These are phyloP conservation scores for barrel medic (Medicago truncatula) DNA, from an alignment of 306 rosid species.

Conservation along the genomic window MtrunA17r5.0-ANR NC_053045.1:62670001-62670500, in stretches of 20 bases:
- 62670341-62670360: constrained; percentile 81
- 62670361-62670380: constrained; percentile 96
- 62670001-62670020: constrained; percentile 69
- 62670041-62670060: constrained; percentile 80
- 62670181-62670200: not conserved
- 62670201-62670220: not conserved
- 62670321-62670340: constrained; percentile 16
- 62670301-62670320: constrained; percentile 1
- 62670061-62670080: constrained; percentile 95
- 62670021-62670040: constrained; percentile 81
- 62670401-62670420: constrained; percentile 99
- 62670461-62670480: constrained; percentile 91
- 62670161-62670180: not conserved
- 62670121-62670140: constrained; percentile 13
- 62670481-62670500: not conserved
- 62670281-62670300: not conserved
- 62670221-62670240: not conserved
- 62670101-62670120: constrained; percentile 33
- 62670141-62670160: constrained; percentile 12
- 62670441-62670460: constrained; percentile 87
- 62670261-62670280: not conserved
- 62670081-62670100: constrained; percentile 99
- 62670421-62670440: constrained; percentile 95
- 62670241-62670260: not conserved
- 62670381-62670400: constrained; percentile 98